These are phyloP conservation scores for Fusarium nodosum DNA, from an alignment of 2,329 filamentous ascomycete species.

Conservation along the genomic window DNA sequence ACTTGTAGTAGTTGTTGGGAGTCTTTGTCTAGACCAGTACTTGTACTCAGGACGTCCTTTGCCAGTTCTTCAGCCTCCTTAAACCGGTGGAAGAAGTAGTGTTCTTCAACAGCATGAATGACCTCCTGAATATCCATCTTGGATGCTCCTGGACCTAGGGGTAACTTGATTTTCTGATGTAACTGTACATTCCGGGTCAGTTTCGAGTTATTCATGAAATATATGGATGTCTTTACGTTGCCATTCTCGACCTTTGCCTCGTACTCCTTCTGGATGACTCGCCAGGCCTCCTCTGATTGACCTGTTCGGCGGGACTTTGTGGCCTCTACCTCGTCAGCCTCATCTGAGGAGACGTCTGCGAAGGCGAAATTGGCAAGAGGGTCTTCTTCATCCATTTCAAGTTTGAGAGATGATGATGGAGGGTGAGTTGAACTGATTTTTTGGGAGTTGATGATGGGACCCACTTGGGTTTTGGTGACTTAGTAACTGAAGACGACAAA, in stretches of 20 bases:
- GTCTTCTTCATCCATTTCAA: slow-evolving; percentile 51
- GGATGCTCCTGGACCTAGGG: slow-evolving; percentile 54
- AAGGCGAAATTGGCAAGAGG: slow-evolving; percentile 52
- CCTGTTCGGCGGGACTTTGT: slow-evolving; percentile 54
- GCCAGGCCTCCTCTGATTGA: slow-evolving; percentile 66
- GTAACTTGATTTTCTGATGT: slow-evolving; percentile 58
- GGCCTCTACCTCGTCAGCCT: slow-evolving; percentile 51
- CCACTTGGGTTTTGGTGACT: slow-evolving; percentile 35
- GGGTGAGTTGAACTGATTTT: slow-evolving; percentile 23
- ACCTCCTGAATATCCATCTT: slow-evolving; percentile 66
- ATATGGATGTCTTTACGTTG: slow-evolving; percentile 56
- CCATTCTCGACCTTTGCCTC: slow-evolving; percentile 67
- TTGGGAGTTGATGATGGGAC: slow-evolving; percentile 32
- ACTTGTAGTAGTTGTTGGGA: slow-evolving; percentile 56
- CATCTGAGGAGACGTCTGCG: slow-evolving; percentile 55
- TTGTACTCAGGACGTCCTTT: slow-evolving; percentile 52
- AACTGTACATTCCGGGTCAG: slow-evolving; percentile 54
- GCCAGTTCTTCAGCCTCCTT: slow-evolving; percentile 61
- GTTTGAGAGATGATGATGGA: too few species aligned
- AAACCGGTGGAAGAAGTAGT: slow-evolving; percentile 67
- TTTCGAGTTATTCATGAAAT: slow-evolving; percentile 47
- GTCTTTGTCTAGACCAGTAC: slow-evolving; percentile 59
- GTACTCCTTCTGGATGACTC: slow-evolving; percentile 61
- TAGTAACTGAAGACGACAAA: background rate
- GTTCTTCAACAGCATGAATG: slow-evolving; percentile 69